Evolutionary conservation across 352 stramenopile genomes (phyloP), one percentile per base, ranked within the genome.

Genomic region (Phytophthora chlamydospora): DNA sequence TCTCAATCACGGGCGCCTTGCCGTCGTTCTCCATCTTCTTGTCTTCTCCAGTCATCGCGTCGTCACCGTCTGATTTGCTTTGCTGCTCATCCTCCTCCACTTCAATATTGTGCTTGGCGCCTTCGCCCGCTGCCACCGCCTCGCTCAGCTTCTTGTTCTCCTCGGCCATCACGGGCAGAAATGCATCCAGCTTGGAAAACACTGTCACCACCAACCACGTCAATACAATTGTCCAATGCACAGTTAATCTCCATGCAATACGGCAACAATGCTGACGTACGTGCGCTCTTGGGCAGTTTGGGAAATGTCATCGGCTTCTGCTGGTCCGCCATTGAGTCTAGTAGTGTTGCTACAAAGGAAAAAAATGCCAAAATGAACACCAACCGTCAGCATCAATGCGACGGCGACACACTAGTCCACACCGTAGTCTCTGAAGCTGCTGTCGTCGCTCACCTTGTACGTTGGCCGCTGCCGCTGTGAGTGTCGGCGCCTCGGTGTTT

Each of bases 131-230:
- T 29, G 80, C 83, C 14, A 91, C 72, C 8, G 77, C 82, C 29
- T 85, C 66, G 45, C 78, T 80, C 34, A 93, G 68, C 62, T 88
- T 88, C 56, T 88, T 79, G 72, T 93, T 93, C 53, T 93, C 81
- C 41, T 76, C 66, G 13, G 78, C 85, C 68, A 93, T 88, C 60
- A 84, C 60, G 0, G 85, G 85, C 35, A 93, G 60, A 46, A 93
- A 93, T 41, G 82, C 73, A 60, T 93, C 78, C 12, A 93, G 62
- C 45, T 74, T 83, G n/a, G 76, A 79, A 41, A 93, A 80, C 57
- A 93, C 85, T 91, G 49, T 39, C 27, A 16, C 24, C 24, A 48
- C 4, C 12, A 51, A 17, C 31, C 52, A 19, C 31, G 46, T 17
- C 21, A 53, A 40, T 4, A 12, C 12, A 55, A 58, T 29, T 29